phyloP scores from a whole-genome alignment of 306 rosid species.

The Hippophae tibetana region DNA sequence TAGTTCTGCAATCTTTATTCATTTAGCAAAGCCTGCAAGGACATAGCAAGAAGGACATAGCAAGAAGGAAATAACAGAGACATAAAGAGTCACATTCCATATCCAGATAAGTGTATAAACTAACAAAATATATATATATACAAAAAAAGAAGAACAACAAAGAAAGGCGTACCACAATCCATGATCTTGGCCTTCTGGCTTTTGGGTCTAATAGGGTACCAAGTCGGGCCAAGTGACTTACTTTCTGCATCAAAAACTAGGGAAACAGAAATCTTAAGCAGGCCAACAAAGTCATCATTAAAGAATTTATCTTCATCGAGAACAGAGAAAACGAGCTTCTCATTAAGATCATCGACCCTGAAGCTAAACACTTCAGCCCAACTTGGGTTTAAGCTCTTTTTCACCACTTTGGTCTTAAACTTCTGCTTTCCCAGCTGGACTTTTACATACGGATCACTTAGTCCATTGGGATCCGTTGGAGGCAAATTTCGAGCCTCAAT shows the following conservation, averaged over 20 bases:
- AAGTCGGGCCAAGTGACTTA: constrained; percentile 53
- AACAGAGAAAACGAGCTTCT: constrained; percentile 47
- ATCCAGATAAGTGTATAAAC: constrained; percentile 1
- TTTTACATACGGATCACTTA: constrained; percentile 65
- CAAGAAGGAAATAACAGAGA: too few species aligned
- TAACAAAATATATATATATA: background rate
- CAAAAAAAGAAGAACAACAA: background rate
- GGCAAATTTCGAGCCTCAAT: constrained; percentile 68
- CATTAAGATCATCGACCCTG: constrained; percentile 70
- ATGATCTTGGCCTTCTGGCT: constrained; percentile 53
- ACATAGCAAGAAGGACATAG: too few species aligned
- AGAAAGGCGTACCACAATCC: constrained; percentile 56
- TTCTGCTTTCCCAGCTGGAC: constrained; percentile 73
- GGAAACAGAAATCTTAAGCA: constrained; percentile 50
- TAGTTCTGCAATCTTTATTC: too few species aligned
- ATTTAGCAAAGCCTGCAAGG: too few species aligned
- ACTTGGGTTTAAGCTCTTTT: constrained; percentile 57
- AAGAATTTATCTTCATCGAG: constrained; percentile 80
- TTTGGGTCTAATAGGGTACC: constrained; percentile 75
- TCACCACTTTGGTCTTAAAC: constrained; percentile 62
- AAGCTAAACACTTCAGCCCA: constrained; percentile 80
- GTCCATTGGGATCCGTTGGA: constrained; percentile 49
- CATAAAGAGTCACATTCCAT: background rate
- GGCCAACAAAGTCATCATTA: constrained; percentile 66
- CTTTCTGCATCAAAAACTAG: constrained; percentile 54